Evolutionary conservation across 192 early-diverging fungal genomes (phyloP).

Genomic region (Backusella tuberculispora): DNA sequence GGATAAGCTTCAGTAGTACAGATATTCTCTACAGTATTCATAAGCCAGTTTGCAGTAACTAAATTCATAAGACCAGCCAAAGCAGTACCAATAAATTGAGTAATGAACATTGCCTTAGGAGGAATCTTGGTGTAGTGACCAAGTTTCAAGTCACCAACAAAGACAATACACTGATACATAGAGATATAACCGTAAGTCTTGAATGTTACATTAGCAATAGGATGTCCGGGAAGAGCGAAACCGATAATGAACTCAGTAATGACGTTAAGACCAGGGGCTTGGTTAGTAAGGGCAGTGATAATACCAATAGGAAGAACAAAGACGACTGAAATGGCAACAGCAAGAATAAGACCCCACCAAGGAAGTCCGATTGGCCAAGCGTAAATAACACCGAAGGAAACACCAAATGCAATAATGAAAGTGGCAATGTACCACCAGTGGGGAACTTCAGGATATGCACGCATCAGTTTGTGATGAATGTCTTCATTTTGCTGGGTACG

Average conservation of each 20-base stretch:
- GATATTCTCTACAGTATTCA: constrained; percentile 46
- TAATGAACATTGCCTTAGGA: constrained; percentile 64
- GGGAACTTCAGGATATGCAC: constrained; percentile 72
- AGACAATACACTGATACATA: constrained; percentile 76
- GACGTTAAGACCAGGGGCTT: constrained; percentile 79
- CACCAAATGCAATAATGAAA: constrained; percentile 46
- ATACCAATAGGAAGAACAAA: constrained; percentile 84
- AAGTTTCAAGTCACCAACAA: constrained; percentile 77
- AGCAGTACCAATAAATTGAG: constrained; percentile 64
- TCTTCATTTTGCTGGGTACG: constrained; percentile 48
- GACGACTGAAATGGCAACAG: constrained; percentile 60
- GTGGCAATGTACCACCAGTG: constrained; percentile 60
- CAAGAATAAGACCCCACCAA: constrained; percentile 76
- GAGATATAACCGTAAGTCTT: constrained; percentile 85
- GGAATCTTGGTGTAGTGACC: constrained; percentile 79
- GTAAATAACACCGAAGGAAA: constrained; percentile 55
- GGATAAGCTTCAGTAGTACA: constrained; percentile 47
- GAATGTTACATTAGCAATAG: constrained; percentile 84
- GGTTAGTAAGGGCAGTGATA: constrained; percentile 78
- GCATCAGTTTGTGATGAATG: constrained; percentile 74
- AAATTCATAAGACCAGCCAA: constrained; percentile 60
- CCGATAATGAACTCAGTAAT: constrained; percentile 87
- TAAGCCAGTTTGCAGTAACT: constrained; percentile 47
- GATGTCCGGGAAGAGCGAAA: constrained; percentile 77
- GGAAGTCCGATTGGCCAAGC: constrained; percentile 66